Evolutionary conservation across 345 rosid species (phyloP), one percentile per base, ranked within the genome.

Genomic region (Cochlearia excelsa): DNA sequence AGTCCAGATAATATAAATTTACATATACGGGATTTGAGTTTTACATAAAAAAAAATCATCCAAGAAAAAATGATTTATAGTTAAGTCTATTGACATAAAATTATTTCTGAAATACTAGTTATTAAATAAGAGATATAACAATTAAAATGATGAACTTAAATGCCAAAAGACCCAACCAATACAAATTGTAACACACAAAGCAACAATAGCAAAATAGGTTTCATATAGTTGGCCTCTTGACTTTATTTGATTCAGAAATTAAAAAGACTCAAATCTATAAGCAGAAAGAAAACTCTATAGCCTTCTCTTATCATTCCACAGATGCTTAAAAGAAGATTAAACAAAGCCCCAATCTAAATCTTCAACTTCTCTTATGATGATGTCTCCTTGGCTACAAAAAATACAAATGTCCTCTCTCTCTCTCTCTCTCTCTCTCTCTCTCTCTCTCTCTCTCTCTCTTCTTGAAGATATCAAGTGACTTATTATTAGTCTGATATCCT

Each of bases 401-500:
- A 72, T 79, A 76, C 65, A 70, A 70, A 64, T 70, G 31, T 57
- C 73, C 23, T 16, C 0, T 16, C 23, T 16, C 23, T 16, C 23
- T 16, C 23, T 16, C 23, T 16, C 23, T 16, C 23, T 16, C 23
- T 16, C 23, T 16, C 23, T 16, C 23, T 16, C 23, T 16, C 23
- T 16, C 54, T 57, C 45, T 41, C n/a, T n/a, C 95, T 87, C n/a
- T n/a, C 40, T 37, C 58, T 54, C 54, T 57, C 45, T 41, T 60
- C 30, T 33, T 28, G 43, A 46, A 23, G 43, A 37, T 4, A 37
- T 8, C 5, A 4, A 37, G 2, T 5, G 40, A 37, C 7, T 45
- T 51, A 65, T 45, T 54, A 43, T 85, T 75, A 94, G 81, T 87
- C 99, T 31, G 96, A 84, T 77, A 94, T 84, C 80, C 84, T 84